Evolutionary conservation across 305 asterid genomes (phyloP).

Genomic region (Solanum hybrid): DNA sequence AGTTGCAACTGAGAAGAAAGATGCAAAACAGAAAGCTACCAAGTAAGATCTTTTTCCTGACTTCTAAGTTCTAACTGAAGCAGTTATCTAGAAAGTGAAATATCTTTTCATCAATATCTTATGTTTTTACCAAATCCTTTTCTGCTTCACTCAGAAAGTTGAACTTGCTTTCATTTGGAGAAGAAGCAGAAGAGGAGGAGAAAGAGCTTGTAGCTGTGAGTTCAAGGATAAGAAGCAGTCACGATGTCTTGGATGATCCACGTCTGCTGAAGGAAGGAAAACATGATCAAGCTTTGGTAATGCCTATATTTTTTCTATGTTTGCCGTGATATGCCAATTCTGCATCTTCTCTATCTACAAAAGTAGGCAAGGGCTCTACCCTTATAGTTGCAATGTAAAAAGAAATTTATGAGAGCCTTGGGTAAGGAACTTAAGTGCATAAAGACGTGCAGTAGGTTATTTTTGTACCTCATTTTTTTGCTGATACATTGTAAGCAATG

Average conservation of each 20-base stretch:
- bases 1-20: slow-evolving; percentile 35
- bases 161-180: slow-evolving; percentile 94
- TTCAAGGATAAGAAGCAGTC: slow-evolving; percentile 79
- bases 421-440: neutral
- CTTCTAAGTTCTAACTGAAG: slow-evolving; percentile 3
- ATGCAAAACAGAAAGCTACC: slow-evolving; percentile 49
- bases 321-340: neutral
- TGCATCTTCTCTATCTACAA: neutral
- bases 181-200: slow-evolving; percentile 98
- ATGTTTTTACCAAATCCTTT: neutral
- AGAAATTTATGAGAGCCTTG: neutral
- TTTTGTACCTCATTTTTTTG: neutral
- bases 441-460: neutral
- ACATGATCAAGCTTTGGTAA: slow-evolving; percentile 42
- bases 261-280: slow-evolving; percentile 73
- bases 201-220: slow-evolving; percentile 60
- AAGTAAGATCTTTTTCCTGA: slow-evolving; percentile 43
- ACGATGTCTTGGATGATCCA: slow-evolving; percentile 89
- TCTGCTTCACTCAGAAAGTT: slow-evolving; percentile 50
- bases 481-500: neutral
- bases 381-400: neutral
- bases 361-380: neutral
- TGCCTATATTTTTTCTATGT: neutral
- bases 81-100: neutral
- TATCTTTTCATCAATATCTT: neutral